Evolutionary conservation across 2,329 filamentous ascomycete genomes (phyloP), one percentile per base, ranked within the genome.

Genomic region (Helotiales sp.): DNA sequence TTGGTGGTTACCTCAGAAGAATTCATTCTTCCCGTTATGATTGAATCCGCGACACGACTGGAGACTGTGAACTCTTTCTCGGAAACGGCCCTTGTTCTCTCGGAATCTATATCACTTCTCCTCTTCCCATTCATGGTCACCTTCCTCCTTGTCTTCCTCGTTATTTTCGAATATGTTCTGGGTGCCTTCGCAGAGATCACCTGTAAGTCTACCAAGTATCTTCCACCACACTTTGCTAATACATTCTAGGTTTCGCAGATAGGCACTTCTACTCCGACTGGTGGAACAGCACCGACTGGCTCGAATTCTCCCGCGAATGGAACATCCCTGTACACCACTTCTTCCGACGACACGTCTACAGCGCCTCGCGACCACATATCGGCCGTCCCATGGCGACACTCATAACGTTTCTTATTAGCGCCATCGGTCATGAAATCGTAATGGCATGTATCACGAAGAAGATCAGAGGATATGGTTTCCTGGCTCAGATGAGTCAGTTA

Each of bases 361-460:
- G 86, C 57, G 92, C 92, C 1, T 89, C 88, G 12, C 81, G 90
- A 9, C 85, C 87, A 12, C 86, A 88, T 66, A 87, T 96, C 67
- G 93, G 91, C 19, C 85, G 87, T 57, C 81, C 83, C 15, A 79
- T 88, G 56, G 93, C 95, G 25, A 98, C 93, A 25, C 76, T 92
- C 60, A 90, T 96, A 65, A 98, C 95, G 0, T 98, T 99, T 70
- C 76, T 98, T 57, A 89, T 98, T 68, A 93, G 88, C 58, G 91
- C 95, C 33, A 71, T 96, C 22, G 92, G 91, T 15, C 95, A 98
- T 71, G 95, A 99, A 74, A 82, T 99, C 57, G 90, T 99, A 68
- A 96, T 99, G 90, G 92, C 90, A 7, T 98, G 93, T 73, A 98
- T 99, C 72, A 97, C 93, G 25, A 93, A 97, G 79, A 98, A 99